phyloP scores from a whole-genome alignment of 2,329 filamentous ascomycete species.

The Tetracladium maxilliforme region DNA sequence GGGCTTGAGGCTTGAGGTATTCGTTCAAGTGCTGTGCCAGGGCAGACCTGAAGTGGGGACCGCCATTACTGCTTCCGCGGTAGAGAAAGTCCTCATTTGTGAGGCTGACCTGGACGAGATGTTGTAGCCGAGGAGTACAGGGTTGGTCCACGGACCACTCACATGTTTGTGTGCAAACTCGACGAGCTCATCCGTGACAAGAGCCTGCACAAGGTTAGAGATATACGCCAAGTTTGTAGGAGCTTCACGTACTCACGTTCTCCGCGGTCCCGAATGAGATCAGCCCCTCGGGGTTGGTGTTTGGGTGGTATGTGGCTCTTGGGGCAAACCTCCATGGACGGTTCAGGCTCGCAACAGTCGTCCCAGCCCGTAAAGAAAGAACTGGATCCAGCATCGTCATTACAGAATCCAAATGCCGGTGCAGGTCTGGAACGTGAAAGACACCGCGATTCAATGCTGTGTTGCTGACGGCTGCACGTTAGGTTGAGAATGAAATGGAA shows the following conservation, averaged over 20 bases:
- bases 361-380: no score
- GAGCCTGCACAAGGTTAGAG: constrained; percentile 10
- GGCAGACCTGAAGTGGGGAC: constrained; percentile 19
- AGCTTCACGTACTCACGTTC: constrained; percentile 5
- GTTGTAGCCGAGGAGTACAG: background rate
- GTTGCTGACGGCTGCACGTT: no score
- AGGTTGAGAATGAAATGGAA: no score
- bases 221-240: background rate
- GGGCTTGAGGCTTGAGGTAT: constrained; percentile 18
- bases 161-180: constrained; percentile 21
- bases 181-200: constrained; percentile 19
- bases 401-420: no score
- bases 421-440: no score
- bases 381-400: no score
- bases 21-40: constrained; percentile 24
- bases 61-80: constrained; percentile 19
- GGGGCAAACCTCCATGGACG: no score
- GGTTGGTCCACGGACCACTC: constrained; percentile 2
- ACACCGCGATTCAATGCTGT: no score
- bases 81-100: constrained; percentile 21
- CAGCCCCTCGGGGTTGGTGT: constrained; percentile 8
- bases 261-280: constrained; percentile 8
- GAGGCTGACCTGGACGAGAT: constrained; percentile 12
- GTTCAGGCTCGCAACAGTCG: no score
- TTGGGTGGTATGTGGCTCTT: no score